Evolutionary conservation across 345 rosid species (phyloP), one percentile per base, ranked within the genome.

Genomic region (Salix caprea): DNA sequence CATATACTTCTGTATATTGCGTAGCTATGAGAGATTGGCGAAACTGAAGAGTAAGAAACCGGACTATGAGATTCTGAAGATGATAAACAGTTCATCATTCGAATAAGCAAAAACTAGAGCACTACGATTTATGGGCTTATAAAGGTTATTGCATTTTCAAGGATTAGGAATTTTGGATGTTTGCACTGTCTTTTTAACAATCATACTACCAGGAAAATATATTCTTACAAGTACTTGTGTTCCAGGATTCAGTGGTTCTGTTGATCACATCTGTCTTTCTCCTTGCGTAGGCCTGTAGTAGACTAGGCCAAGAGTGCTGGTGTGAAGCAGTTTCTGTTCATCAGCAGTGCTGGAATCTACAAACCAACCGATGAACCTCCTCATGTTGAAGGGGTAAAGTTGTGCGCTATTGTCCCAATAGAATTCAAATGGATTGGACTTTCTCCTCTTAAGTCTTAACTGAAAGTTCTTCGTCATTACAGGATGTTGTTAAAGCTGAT

Each of bases 341-440:
- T 93, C 75, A 93, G 98, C 88, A 96, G 97, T 36, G 99, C 98
- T 4, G 99, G 97, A 61, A 95, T 95, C 83, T 93, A 96, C 84
- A 87, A 89, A 80, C 87, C 91, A 7, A 91, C 97, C 0, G 97
- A 91, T 30, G 94, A 93, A 83, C 99, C 90, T 74, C 99, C 99
- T 82, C 98, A 93, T 65, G 88, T 91, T 68, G 98, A 93, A 92
- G 98, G 97, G 89, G 98, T 91, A 85, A 37, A 74, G 14, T 39
- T 48, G 12, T 74, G 5, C 13, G 30, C 21, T 75, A 12, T 36
- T 15, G 70, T 61, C 37, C 32, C 60, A 34, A 14, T 52, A n/a
- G 73, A 74, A 67, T 56, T 42, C 39, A 71, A 50, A 69, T 56
- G 21, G 4, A 54, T 12, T 44, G 36, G 62, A 14, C 12, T 8